These are phyloP conservation scores for Fraxinus sp. DNA, from an alignment of 305 asterid species.

Conservation along the genomic window DNA sequence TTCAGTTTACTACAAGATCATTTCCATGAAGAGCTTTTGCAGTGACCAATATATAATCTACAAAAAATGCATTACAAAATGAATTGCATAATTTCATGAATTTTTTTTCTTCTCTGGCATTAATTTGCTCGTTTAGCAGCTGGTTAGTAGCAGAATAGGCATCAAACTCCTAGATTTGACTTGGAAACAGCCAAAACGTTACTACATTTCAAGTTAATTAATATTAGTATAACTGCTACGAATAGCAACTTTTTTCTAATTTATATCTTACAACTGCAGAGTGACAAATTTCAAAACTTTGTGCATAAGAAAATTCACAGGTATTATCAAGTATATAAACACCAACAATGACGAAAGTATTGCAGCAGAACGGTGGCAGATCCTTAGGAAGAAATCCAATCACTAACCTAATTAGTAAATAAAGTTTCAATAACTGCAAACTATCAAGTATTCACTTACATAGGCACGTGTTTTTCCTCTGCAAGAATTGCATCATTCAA, in stretches of 20 bases:
- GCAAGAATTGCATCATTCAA: constrained; percentile 50
- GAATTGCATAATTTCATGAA: background rate
- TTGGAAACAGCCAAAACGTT: background rate
- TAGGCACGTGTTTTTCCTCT: constrained; percentile 50
- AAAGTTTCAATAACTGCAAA: background rate
- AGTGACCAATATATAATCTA: background rate
- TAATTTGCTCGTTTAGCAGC: background rate
- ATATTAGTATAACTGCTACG: background rate
- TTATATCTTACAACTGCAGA: background rate
- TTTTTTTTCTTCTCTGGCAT: background rate
- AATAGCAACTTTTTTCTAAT: background rate
- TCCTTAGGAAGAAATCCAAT: background rate
- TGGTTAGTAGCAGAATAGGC: background rate
- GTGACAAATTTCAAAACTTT: background rate
- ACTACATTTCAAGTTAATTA: background rate
- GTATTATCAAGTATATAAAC: background rate
- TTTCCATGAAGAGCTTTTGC: background rate
- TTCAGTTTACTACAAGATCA: background rate
- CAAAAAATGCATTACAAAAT: background rate
- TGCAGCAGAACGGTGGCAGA: background rate
- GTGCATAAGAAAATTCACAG: background rate
- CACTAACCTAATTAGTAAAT: background rate
- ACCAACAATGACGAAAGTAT: background rate
- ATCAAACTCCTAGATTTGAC: background rate
- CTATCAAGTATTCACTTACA: constrained; percentile 28